Base-by-base conservation (phyloP, 1,284 basidiomycete species). In the Stygiomarasmius scandens region DNA sequence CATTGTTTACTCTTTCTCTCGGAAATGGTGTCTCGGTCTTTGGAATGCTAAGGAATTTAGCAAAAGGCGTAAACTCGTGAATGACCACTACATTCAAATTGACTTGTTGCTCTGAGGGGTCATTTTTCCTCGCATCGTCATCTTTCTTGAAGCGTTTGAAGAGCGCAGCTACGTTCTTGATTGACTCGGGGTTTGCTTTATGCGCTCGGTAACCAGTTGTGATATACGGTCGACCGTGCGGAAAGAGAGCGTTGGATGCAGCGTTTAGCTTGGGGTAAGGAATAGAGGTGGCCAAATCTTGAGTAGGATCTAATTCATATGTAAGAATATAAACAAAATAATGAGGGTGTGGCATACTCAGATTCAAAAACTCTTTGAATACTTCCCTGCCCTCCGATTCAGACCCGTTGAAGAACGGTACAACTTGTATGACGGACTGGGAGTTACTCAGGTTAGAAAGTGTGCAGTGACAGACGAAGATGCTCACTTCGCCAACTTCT, bases 361-460 rank as follows among this genome's bases (percentile, higher is more conserved):
- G 66, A 59, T 79, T 75, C 34, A 76, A 72, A 59, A 85, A 73
- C 6, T 64, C 58, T 61, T 80, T 80, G 64, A 75, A 84, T 2
- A 68, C 72, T n/a, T 67, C 64, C 45, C 74, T 71, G 2, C 81
- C 84, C 58, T 82, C 77, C 12, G 69, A 69, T 61, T 78, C 80
- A 0, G 74, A 68, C 0, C 82, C 81, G 61, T 83, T 82, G 66
- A 78, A 85, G 64, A 85, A 83, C 8, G 78, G 34, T 20, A 66
- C 51, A 3, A 72, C 49, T 4, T 70, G 61, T 25, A 79, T 59
- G n/a, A 64, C 58, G 3, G 78, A 77, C 79, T 81, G 47, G 11
- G 20, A 58, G 11, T 34, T 32, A 2, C 9, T 50, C 36, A 11
- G 45, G 49, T 43, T 32, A 43, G 23, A 46, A n/a, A 46, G 41